Percentiles rank a stretch among this genome's conserved stretches.
These are phyloP conservation scores for Phellopilus nigrolimitatus DNA, from an alignment of 1,284 basidiomycete genomes.

Conservation along the genomic window DNA sequence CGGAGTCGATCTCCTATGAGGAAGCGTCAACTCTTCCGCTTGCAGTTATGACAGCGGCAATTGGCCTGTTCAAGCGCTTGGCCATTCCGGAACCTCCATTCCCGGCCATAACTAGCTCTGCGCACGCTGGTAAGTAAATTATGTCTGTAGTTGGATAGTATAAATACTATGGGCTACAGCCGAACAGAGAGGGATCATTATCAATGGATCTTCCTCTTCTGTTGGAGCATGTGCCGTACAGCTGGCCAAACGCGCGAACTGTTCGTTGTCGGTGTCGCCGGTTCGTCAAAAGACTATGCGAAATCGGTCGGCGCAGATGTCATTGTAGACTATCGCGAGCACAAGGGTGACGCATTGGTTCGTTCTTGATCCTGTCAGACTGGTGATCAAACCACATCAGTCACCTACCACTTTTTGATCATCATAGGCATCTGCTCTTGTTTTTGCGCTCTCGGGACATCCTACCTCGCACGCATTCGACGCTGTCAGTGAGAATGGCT, in stretches of 20 bases:
- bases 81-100: slow-evolving; percentile 1
- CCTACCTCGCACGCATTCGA: slow-evolving; percentile 6
- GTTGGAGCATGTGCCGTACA: slow-evolving; percentile 33
- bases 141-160: neutral
- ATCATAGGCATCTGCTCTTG: slow-evolving; percentile 4
- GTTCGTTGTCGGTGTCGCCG: slow-evolving; percentile 30
- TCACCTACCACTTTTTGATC: no score
- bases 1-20: slow-evolving; percentile 26
- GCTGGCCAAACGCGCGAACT: slow-evolving; percentile 28
- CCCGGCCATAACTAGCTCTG: no score
- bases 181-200: slow-evolving; percentile 25
- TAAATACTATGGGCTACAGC: neutral
- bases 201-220: slow-evolving; percentile 31
- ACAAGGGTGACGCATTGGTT: slow-evolving; percentile 11
- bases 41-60: slow-evolving; percentile 30
- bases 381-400: no score
- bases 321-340: slow-evolving; percentile 29
- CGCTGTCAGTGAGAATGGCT: slow-evolving; percentile 5
- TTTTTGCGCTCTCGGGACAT: slow-evolving; percentile 3
- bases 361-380: neutral
- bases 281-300: slow-evolving; percentile 23
- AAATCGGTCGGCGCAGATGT: slow-evolving; percentile 27
- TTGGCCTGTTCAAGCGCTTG: slow-evolving; percentile 28
- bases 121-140: neutral
- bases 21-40: slow-evolving; percentile 31